phyloP scores from a whole-genome alignment of 495 filamentous ascomycete species.

The Elasticomyces elasticus region DNA sequence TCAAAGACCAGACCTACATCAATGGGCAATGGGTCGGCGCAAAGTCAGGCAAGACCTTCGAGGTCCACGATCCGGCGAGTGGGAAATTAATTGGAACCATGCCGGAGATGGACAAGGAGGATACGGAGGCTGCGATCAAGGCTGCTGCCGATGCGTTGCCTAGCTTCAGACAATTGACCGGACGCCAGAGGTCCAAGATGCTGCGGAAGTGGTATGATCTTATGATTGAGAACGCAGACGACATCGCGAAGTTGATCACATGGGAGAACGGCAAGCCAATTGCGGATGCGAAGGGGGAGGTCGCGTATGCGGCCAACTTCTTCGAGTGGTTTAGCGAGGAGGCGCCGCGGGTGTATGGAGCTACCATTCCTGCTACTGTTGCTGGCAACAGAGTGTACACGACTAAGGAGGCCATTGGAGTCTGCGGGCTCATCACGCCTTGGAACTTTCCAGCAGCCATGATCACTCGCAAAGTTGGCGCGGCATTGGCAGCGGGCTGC shows the following conservation, averaged over 20 bases:
- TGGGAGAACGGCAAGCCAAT: slow-evolving; percentile 50
- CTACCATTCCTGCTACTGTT: slow-evolving; percentile 52
- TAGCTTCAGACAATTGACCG: slow-evolving; percentile 57
- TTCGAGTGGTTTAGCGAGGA: slow-evolving; percentile 75
- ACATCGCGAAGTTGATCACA: slow-evolving; percentile 83
- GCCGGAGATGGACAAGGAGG: slow-evolving; percentile 66
- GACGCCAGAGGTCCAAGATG: slow-evolving; percentile 65
- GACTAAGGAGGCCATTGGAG: slow-evolving; percentile 67
- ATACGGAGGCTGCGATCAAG: slow-evolving; percentile 68
- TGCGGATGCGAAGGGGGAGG: slow-evolving; percentile 61
- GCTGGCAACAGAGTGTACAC: slow-evolving; percentile 37
- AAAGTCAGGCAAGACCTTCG: slow-evolving; percentile 37
- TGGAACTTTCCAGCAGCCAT: slow-evolving; percentile 41
- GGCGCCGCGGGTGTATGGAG: slow-evolving; percentile 58
- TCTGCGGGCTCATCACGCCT: slow-evolving; percentile 89
- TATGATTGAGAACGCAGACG: slow-evolving; percentile 76
- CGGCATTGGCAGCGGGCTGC: slow-evolving; percentile 48
- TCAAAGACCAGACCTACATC: slow-evolving; percentile 34
- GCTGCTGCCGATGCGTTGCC: slow-evolving; percentile 68
- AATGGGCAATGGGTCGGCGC: slow-evolving; percentile 37
- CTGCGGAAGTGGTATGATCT: slow-evolving; percentile 85
- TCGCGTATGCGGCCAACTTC: slow-evolving; percentile 61
- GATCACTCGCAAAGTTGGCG: slow-evolving; percentile 37
- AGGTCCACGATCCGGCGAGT: slow-evolving; percentile 63
- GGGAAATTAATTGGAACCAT: slow-evolving; percentile 69